phyloP scores from a whole-genome alignment of 1,284 basidiomycete genomes.

The Cerioporus squamosus region DNA sequence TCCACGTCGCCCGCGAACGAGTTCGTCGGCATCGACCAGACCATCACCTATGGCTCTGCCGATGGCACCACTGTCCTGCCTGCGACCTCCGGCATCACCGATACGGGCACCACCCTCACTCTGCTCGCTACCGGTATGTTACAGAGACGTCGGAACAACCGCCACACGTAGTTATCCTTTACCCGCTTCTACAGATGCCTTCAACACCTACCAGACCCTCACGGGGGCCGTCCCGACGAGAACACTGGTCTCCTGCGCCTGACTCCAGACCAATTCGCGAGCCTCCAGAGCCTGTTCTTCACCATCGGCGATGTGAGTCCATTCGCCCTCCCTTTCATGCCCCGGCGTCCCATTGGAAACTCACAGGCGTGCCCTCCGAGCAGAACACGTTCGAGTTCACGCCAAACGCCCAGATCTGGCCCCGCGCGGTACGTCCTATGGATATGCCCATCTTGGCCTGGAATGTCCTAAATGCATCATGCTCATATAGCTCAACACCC shows the following conservation, averaged over 20 bases:
- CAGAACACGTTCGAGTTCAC: constrained; percentile 45
- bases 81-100: constrained; percentile 31
- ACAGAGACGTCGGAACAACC: too few species aligned
- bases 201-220: constrained; percentile 26
- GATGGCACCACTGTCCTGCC: constrained; percentile 26
- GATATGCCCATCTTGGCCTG: not conserved
- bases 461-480: not conserved
- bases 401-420: constrained; percentile 62
- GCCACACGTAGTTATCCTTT: not conserved
- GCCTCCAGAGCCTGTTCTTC: constrained; percentile 35
- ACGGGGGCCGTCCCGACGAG: constrained; percentile 31
- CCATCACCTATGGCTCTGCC: constrained; percentile 25
- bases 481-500: constrained; percentile 34
- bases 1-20: constrained; percentile 40
- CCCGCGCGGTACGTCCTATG: constrained; percentile 39
- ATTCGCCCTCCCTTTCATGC: not conserved
- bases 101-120: constrained; percentile 37
- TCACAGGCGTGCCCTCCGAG: too few species aligned
- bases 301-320: constrained; percentile 29
- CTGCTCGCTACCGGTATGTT: constrained; percentile 39
- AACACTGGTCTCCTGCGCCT: constrained; percentile 33
- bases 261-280: constrained; percentile 26
- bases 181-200: constrained; percentile 21
- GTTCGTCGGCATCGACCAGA: constrained; percentile 30
- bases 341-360: too few species aligned